Conservation (phyloP, 78 protist genomes). For the Protostelium mycophagum region DNA sequence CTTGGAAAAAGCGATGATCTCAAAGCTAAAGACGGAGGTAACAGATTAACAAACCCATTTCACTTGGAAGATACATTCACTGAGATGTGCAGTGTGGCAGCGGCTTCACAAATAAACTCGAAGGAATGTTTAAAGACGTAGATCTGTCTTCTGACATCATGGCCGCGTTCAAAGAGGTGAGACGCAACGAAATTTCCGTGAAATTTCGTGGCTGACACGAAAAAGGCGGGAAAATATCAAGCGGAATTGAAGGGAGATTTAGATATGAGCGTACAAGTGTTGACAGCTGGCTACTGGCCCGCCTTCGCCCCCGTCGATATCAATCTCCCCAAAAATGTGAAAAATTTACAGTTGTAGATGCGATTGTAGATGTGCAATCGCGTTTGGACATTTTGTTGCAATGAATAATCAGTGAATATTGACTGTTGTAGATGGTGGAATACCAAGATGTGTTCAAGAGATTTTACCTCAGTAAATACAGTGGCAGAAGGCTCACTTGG, state of each 20-base stretch:
- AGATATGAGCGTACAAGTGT: constrained; percentile 77
- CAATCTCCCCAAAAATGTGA: constrained; percentile 52
- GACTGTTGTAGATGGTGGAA: constrained; percentile 15
- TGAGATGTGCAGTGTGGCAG: constrained; percentile 82
- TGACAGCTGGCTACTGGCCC: constrained; percentile 89
- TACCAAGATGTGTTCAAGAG: constrained; percentile 62
- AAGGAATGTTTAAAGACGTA: constrained; percentile 95
- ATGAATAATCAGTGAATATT: no score
- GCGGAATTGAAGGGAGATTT: background rate
- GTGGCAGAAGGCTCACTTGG: constrained; percentile 71
- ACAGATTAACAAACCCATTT: background rate
- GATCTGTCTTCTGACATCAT: constrained; percentile 68
- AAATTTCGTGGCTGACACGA: background rate
- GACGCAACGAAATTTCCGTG: background rate
- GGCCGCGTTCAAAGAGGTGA: constrained; percentile 28
- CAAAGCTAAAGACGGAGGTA: constrained; percentile 74
- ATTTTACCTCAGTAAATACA: constrained; percentile 77
- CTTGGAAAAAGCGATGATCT: constrained; percentile 82
- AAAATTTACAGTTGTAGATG: background rate
- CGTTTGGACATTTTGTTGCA: no score
- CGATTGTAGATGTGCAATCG: no score
- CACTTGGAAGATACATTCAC: background rate
- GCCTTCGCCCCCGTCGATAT: constrained; percentile 35
- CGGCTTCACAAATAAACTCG: constrained; percentile 82
- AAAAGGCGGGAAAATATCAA: background rate